Base-by-base conservation (phyloP, 768 basidiomycete species). In the Trametes meyenii region DNA sequence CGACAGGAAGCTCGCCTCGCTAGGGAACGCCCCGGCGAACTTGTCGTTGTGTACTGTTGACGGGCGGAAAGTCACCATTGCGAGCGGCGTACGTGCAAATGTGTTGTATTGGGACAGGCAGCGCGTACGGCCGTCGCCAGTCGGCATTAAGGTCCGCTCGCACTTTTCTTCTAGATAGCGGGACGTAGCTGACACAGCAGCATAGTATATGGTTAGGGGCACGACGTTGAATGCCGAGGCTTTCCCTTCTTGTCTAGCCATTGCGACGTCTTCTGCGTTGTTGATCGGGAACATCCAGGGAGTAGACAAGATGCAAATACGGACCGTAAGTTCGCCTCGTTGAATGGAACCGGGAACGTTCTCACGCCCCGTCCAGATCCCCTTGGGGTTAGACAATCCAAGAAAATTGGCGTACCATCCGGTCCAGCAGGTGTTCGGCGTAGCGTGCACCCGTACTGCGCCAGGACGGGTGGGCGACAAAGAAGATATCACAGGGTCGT, bases 231-330 rank as follows among this genome's bases (percentile, higher is more conserved):
- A 85, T 59, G 79, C 81, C 3, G 60, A 67, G 42, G 70, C 69
- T 7, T 86, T 85, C 74, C 72, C 74, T 23, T 76, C 79, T 0
- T 83, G 86, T 0, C 72, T 93, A n/a, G 67, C 90, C 21, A 71
- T 94, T 44, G 84, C 84, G 11, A 81, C 83, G 3, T 70, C 79
- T 0, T 77, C 77, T 5, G 76, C 80, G 0, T 72, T 95, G 16
- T 74, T 83, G 50, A 83, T 96, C 46, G 94, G 93, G 8, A 76
- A 76, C 5, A 81, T 93, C 13, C 75, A 78, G 35, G 82, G 88
- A 61, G 76, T 93, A 12, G 85, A 90, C 64, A 91, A 90, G 72
- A 79, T 94, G 72, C 90, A 96, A 67, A 85, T 96, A 48, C 85
- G 87, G 58, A 83, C 91, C 38, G 92, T 92, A 71, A 64, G 83